Percentiles rank a stretch among this genome's conserved stretches.
phyloP scores from a whole-genome alignment of 2,329 filamentous ascomycete genomes.

The Fusarium sp. region DNA sequence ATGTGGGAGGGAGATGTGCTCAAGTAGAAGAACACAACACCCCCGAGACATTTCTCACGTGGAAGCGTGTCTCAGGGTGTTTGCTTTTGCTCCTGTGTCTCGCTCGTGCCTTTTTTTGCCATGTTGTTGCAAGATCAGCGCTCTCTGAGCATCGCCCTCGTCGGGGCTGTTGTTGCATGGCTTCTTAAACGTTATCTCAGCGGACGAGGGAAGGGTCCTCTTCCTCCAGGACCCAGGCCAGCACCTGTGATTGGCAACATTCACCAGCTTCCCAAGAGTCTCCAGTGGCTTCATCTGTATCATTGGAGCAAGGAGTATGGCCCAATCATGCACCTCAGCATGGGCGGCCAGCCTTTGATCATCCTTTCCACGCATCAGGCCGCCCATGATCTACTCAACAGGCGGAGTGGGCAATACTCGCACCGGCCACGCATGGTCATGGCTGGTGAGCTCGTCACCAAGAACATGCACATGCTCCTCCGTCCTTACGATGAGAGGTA shows the following conservation, averaged over 20 bases:
- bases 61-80: background rate
- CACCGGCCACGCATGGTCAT: slow-evolving; percentile 46
- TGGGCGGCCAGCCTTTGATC: slow-evolving; percentile 36
- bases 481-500: slow-evolving; percentile 55
- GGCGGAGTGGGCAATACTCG: slow-evolving; percentile 31
- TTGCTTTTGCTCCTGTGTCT: background rate
- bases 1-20: background rate
- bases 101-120: background rate
- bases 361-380: slow-evolving; percentile 35
- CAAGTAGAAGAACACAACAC: background rate
- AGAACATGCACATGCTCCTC: slow-evolving; percentile 54
- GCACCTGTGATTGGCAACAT: slow-evolving; percentile 40
- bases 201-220: slow-evolving; percentile 27
- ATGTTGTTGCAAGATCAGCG: background rate
- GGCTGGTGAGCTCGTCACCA: slow-evolving; percentile 48
- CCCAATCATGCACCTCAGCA: slow-evolving; percentile 37
- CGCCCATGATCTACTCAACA: slow-evolving; percentile 37
- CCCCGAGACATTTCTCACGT: background rate
- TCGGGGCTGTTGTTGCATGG: slow-evolving; percentile 1
- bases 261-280: slow-evolving; percentile 48
- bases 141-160: background rate
- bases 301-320: slow-evolving; percentile 46
- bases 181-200: background rate
- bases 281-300: slow-evolving; percentile 70
- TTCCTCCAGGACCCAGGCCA: slow-evolving; percentile 46